Base-by-base conservation (phyloP, 148 eudicot genomes). In the Dianthus caryophyllus region DNA sequence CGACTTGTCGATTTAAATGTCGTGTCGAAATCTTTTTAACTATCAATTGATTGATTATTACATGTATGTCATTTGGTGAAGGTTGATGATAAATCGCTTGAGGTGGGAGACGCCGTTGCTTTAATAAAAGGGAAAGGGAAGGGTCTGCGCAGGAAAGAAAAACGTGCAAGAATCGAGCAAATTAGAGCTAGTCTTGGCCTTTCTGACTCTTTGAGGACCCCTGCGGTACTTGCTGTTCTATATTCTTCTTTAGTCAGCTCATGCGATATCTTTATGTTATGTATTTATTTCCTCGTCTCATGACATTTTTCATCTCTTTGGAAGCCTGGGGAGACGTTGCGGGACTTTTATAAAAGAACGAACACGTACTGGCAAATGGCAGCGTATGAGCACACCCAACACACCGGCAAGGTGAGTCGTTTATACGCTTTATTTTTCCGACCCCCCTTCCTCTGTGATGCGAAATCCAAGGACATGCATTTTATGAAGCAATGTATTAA, bases 351-450 rank as follows among this genome's bases (percentile, higher is more conserved):
- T 78, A 88, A 81, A 56, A 96, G 98, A 43, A 94, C 98, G 39
- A 86, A 81, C 80, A 73, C 77, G 81, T 94, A 94, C 71, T 90
- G 98, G 98, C 98, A 90, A 88, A 94, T 90, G 97, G 98, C 98
- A 26, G 98, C 98, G 22, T 82, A 94, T 76, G 98, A 94, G 72
- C 98, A 92, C 74, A 94, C 98, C 48, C 96, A 86, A 75, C 98
- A 94, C 79, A 94, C 98, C 49, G 98, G 98, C 74, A 94, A 94
- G 85, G 98, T 94, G 61, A 76, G 76, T 70, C 44, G 18, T 50
- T 13, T 71, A 52, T 68, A 55, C 54, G 54, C 18, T 64, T 38
- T 21, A 22, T 39, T 27, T 44, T 22, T 29, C 30, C 26, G 22
- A 64, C 52, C 61, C 33, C 44, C 56, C 65, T 52, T 48, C 56